A percentile compares a stretch with the other conserved stretches of the same genome.
phyloP scores from a whole-genome alignment of 2,329 filamentous ascomycete genomes.

The Epichloe elymi region DNA sequence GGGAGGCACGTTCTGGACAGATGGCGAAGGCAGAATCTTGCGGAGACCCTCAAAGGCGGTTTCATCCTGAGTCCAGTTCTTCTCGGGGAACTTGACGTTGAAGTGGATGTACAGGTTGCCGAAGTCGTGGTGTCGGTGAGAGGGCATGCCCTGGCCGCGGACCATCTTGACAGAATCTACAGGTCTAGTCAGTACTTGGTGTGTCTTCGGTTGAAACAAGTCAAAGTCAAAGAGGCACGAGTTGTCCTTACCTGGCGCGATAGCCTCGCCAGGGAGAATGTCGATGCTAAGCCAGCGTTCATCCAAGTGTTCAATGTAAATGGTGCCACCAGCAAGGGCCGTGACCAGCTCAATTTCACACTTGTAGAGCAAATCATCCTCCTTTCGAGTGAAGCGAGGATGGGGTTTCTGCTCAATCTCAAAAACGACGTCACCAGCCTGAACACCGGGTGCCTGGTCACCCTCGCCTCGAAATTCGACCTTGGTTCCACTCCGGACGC shows the following conservation, averaged over 20 bases:
- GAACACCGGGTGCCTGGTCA: slow-evolving; percentile 84
- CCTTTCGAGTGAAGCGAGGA: slow-evolving; percentile 83
- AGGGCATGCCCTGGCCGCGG: slow-evolving; percentile 95
- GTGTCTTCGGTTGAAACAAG: not conserved
- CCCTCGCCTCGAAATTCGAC: slow-evolving; percentile 95
- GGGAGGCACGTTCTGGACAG: slow-evolving; percentile 53
- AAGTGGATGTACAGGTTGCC: slow-evolving; percentile 98
- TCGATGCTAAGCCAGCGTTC: slow-evolving; percentile 93
- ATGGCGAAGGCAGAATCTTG: slow-evolving; percentile 63
- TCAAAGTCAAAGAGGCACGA: not conserved
- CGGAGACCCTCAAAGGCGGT: slow-evolving; percentile 69
- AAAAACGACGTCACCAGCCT: slow-evolving; percentile 93
- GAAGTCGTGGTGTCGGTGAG: slow-evolving; percentile 83
- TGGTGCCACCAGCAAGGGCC: slow-evolving; percentile 77
- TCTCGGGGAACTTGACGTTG: slow-evolving; percentile 90
- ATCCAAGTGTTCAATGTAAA: slow-evolving; percentile 92
- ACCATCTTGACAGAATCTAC: slow-evolving; percentile 85
- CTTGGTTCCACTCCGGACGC: slow-evolving; percentile 87
- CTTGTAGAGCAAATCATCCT: slow-evolving; percentile 90
- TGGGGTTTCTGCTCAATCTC: slow-evolving; percentile 99
- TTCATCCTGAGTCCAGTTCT: slow-evolving; percentile 52
- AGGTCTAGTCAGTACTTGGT: slow-evolving; percentile 1
- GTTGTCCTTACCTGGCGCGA: slow-evolving; percentile 61
- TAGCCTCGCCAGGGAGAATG: slow-evolving; percentile 87
- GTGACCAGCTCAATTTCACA: slow-evolving; percentile 93